These are phyloP conservation scores for Coemansia asiatica DNA, from an alignment of 192 early-diverging fungal genomes.

Conservation along the genomic window DNA sequence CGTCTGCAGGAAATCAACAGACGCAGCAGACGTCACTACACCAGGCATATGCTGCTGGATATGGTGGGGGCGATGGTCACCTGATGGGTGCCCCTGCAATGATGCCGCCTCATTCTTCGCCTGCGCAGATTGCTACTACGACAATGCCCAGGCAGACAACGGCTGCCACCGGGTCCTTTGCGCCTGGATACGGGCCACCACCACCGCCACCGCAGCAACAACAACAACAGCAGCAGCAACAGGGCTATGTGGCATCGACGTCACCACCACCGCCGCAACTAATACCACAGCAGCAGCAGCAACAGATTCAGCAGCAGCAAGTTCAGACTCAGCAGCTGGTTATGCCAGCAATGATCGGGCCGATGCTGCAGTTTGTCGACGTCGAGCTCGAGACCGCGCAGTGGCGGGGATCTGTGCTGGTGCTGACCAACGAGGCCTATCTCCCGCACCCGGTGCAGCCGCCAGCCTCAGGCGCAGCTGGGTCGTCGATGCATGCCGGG, in stretches of 20 bases:
- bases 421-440: slow-evolving; percentile 50
- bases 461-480: slow-evolving; percentile 4
- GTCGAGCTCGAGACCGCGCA: slow-evolving; percentile 46
- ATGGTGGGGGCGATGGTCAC: slow-evolving; percentile 25
- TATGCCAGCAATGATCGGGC: slow-evolving; percentile 48
- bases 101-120: slow-evolving; percentile 19
- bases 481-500: slow-evolving; percentile 29
- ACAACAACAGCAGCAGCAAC: slow-evolving; percentile 12
- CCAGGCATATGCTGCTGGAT: slow-evolving; percentile 13
- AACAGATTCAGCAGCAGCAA: slow-evolving; percentile 7
- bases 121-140: slow-evolving; percentile 8
- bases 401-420: slow-evolving; percentile 51
- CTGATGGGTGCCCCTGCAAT: slow-evolving; percentile 20
- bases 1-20: slow-evolving; percentile 1
- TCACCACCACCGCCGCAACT: slow-evolving; percentile 19
- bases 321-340: slow-evolving; percentile 17
- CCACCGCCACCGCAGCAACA: slow-evolving; percentile 17
- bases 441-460: slow-evolving; percentile 31
- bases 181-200: slow-evolving; percentile 50
- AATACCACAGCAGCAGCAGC: slow-evolving; percentile 7
- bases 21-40: slow-evolving; percentile 7
- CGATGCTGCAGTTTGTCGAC: slow-evolving; percentile 53
- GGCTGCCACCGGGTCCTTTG: slow-evolving; percentile 24
- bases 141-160: slow-evolving; percentile 9
- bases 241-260: slow-evolving; percentile 3